Evolutionary conservation across 306 rosid genomes (phyloP).

Genomic region (Styphnolobium japonicum): DNA sequence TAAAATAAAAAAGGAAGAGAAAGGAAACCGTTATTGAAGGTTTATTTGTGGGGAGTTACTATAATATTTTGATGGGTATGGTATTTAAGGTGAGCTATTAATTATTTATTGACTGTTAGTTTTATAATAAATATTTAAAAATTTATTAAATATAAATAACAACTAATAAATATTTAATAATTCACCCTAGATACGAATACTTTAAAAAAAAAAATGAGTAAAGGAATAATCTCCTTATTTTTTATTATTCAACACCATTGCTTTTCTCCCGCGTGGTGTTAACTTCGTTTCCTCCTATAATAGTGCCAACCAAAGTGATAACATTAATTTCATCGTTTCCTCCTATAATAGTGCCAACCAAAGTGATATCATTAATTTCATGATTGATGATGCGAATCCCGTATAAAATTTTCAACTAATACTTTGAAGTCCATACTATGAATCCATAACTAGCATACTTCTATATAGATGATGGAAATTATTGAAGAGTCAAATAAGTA

Average conservation of each 20-base stretch:
- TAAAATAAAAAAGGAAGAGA: not conserved
- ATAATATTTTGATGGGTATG: no score
- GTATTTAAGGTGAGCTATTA: no score
- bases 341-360: not conserved
- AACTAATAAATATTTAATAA: no score
- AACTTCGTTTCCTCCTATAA: not conserved
- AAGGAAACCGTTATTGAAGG: not conserved
- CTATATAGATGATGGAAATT: not conserved
- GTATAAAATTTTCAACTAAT: not conserved
- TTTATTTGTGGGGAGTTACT: not conserved
- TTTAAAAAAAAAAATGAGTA: no score
- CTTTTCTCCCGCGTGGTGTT: not conserved
- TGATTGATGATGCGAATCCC: conserved; percentile 1
- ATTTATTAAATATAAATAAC: no score
- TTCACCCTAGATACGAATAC: no score
- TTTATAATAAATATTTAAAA: no score
- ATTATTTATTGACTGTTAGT: no score
- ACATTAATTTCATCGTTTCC: not conserved
- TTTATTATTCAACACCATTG: not conserved
- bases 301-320: not conserved
- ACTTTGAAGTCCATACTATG: not conserved
- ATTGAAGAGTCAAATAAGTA: no score
- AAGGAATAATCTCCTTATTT: no score
- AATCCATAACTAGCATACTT: not conserved
- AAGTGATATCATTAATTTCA: not conserved